Conservation (phyloP, 305 asterid species). For the Petunia hybrid region DNA sequence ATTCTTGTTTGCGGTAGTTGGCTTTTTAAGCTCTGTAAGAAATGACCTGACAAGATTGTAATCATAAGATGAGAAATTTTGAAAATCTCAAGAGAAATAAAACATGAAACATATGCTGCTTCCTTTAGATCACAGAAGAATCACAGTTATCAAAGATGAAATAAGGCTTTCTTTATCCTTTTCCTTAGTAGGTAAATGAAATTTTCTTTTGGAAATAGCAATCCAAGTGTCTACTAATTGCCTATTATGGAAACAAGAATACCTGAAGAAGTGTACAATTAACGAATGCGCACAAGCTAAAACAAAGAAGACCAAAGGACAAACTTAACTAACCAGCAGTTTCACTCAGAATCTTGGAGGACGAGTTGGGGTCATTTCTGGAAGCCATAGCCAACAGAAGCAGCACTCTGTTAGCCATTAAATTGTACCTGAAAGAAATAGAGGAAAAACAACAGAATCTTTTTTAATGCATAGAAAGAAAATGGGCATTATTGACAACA, state of each 20-base stretch:
- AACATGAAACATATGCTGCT: conserved; percentile 17
- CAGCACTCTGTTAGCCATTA: conserved; percentile 98
- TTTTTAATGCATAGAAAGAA: conserved; percentile 14
- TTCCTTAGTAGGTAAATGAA: neutral
- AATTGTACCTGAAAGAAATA: conserved; percentile 80
- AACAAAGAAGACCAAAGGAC: neutral
- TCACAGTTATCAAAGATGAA: conserved; percentile 22
- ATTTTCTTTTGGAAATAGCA: neutral
- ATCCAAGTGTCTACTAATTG: neutral
- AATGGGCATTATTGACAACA: conserved; percentile 24
- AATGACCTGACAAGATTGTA: conserved; percentile 78
- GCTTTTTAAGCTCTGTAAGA: conserved; percentile 94
- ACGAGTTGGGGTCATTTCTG: conserved; percentile 72
- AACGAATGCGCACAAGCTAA: neutral
- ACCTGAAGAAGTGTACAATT: neutral
- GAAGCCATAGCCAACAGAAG: conserved; percentile 95
- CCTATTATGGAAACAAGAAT: conserved; percentile 19
- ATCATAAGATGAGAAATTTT: conserved; percentile 34
- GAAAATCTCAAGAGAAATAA: conserved; percentile 26
- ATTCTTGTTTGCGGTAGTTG: conserved; percentile 99
- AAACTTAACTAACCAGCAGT: conserved; percentile 73
- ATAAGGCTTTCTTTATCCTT: conserved; percentile 1
- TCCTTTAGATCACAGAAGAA: conserved; percentile 11
- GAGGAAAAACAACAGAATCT: conserved; percentile 36
- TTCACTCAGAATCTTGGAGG: conserved; percentile 73